A percentile compares a stretch with the other conserved stretches of the same genome.
Conservation (phyloP, 2,329 filamentous ascomycete genomes). For the Cercospora janseana region DNA sequence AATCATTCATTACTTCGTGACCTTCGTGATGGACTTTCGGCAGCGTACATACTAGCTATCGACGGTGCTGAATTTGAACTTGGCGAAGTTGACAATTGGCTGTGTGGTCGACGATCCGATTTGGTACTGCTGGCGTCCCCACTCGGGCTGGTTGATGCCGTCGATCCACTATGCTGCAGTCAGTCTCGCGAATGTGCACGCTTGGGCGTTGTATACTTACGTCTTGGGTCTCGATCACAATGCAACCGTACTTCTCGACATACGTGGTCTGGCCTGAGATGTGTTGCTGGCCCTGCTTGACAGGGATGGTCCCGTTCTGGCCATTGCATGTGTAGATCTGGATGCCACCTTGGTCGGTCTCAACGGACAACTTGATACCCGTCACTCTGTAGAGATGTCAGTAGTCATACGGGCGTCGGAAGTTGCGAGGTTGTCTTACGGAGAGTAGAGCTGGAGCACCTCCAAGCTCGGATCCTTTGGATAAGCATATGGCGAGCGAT, state of each 20-base stretch:
- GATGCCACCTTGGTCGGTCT: slow-evolving; percentile 34
- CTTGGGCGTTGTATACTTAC: slow-evolving; percentile 16
- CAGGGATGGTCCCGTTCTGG: slow-evolving; percentile 35
- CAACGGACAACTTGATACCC: slow-evolving; percentile 34
- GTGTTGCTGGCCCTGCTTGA: slow-evolving; percentile 37
- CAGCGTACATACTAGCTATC: slow-evolving; percentile 5
- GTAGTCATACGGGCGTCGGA: not conserved
- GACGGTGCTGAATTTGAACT: slow-evolving; percentile 25
- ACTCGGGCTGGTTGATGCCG: slow-evolving; percentile 89
- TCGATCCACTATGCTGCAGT: slow-evolving; percentile 66
- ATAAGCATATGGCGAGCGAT: slow-evolving; percentile 29
- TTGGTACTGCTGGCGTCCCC: slow-evolving; percentile 63
- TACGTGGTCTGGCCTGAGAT: slow-evolving; percentile 26
- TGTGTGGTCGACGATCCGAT: slow-evolving; percentile 40
- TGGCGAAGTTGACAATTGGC: slow-evolving; percentile 27
- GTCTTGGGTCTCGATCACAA: slow-evolving; percentile 69
- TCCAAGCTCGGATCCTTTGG: slow-evolving; percentile 30
- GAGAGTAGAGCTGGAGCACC: slow-evolving; percentile 29
- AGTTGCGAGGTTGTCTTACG: slow-evolving; percentile 6
- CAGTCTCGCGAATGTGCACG: not conserved
- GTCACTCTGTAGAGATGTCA: slow-evolving; percentile 17
- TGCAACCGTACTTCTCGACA: slow-evolving; percentile 67
- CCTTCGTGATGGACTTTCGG: not conserved
- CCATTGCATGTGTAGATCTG: slow-evolving; percentile 37
- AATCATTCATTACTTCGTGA: slow-evolving; percentile 8